Base-by-base conservation (phyloP, 768 basidiomycete genomes). In the Leccinum olivaceopallidum region DNA sequence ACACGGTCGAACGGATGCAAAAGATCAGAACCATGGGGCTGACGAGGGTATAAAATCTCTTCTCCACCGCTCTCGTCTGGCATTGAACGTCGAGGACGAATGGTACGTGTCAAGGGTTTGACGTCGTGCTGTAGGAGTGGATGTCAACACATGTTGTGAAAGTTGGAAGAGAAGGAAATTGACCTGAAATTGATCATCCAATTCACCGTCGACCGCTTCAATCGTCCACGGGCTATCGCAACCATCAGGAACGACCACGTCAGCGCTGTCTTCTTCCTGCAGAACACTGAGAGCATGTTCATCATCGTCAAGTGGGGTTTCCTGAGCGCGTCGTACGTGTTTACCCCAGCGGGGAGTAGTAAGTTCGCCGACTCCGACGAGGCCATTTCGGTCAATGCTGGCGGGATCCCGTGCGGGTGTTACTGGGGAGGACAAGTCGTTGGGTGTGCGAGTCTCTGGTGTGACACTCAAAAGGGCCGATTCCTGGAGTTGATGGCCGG, bases 281-380 rank as follows among this genome's bases (percentile, higher is more conserved):
- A 69, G 64, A 37, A 72, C 20, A 50, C 64, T 57, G 18, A 76
- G 75, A 24, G 78, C 67, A 5, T 76, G 61, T 30, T 79, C 73
- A 5, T 81, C 75, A 42, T 81, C 80, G 60, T 82, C 82, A 28
- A 28, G 47, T 22, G 76, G 72, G n/a, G 67, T 53, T 32, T 66
- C 66, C 56, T 73, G 79, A 58, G 72, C 66, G 56, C 73, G 80
- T 65, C 74, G 73, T 37, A 77, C 74, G 53, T 82, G 80, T 69
- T 83, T 84, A 61, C 83, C 83, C 95, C 95, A 99, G 62, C 95
- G 85, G 53, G 97, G 97, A n/a, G 97, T 99, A 20, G 94, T 80
- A 34, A 98, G 84, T 76, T 99, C 97, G 39, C 97, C 97, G 6
- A 98, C 91, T 26, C 97, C 97, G 56, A 98, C 86, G 44, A 98